A percentile compares a stretch with the other conserved stretches of the same genome.
phyloP scores from a whole-genome alignment of 1,284 basidiomycete genomes.

The Macrocystidia cucumis region DNA sequence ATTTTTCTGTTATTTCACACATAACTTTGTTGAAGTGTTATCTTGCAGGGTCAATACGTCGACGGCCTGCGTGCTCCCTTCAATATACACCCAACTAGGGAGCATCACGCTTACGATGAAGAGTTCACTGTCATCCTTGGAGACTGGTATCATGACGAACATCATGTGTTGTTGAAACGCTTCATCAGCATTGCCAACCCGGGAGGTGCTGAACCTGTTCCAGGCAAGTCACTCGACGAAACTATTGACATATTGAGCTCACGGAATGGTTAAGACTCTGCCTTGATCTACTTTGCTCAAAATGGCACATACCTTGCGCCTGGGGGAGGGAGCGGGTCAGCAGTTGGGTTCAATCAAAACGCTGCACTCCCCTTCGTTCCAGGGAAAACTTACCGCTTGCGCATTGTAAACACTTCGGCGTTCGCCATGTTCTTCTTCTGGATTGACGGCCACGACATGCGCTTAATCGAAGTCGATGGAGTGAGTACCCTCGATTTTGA shows the following conservation, averaged over 20 bases:
- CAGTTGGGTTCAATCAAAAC: slow-evolving; percentile 81
- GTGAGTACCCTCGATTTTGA: slow-evolving; percentile 29
- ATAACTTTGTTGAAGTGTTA: too few relatives aligned
- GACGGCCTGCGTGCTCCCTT: slow-evolving; percentile 80
- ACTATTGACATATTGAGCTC: not conserved
- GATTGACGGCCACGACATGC: slow-evolving; percentile 91
- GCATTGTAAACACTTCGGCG: slow-evolving; percentile 75
- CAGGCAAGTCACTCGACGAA: slow-evolving; percentile 35
- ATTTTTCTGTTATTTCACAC: too few relatives aligned
- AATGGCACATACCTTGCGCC: slow-evolving; percentile 66
- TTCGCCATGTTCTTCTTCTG: slow-evolving; percentile 78
- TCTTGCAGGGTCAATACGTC: slow-evolving; percentile 71
- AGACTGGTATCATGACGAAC: slow-evolving; percentile 84
- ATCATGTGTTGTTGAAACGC: slow-evolving; percentile 50
- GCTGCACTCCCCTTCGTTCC: slow-evolving; percentile 78
- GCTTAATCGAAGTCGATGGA: slow-evolving; percentile 80
- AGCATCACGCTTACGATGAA: slow-evolving; percentile 76
- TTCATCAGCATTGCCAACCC: slow-evolving; percentile 79
- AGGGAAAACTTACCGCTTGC: slow-evolving; percentile 71
- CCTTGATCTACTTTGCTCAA: slow-evolving; percentile 80
- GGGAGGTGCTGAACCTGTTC: slow-evolving; percentile 82
- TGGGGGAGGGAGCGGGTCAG: slow-evolving; percentile 37
- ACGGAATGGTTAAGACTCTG: slow-evolving; percentile 47
- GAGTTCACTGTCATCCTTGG: slow-evolving; percentile 83
- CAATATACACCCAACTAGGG: slow-evolving; percentile 60